Evolutionary conservation across 495 filamentous ascomycete genomes (phyloP), one percentile per base, ranked within the genome.

Genomic region (Neurospora africana): DNA sequence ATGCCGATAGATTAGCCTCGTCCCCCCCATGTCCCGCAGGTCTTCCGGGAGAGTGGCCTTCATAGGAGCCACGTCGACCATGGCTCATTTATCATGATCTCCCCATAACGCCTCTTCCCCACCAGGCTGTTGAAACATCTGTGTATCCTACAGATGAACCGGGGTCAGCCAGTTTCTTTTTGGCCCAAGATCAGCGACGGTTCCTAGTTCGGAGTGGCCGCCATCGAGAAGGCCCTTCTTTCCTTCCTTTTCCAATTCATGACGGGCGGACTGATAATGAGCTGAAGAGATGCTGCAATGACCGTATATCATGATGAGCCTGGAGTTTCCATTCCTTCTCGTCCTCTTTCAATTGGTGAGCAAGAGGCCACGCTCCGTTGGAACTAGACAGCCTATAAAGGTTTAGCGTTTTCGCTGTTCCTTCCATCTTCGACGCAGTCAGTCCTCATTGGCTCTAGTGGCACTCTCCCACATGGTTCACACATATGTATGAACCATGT

Each of bases 61-160:
- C 79, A 80, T 78, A 80, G 79, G 79, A 81, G 79, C 79, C 79
- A 81, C 79, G 79, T 81, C 70, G 79, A 77, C 74, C 78, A 77
- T 73, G 74, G 76, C 75, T 80, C 78, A 80, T 76, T 79, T 73
- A 75, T 71, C 74, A 71, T 72, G 69, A 75, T 76, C 43, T 72
- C 69, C 71, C 68, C 70, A 58, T 47, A 65, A 69, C 73, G 75
- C 68, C 72, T 61, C 69, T 76, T 78, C 76, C 74, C 78, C 78
- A 75, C 79, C 75, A 69, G 69, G 75, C 72, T 75, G 27, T 65
- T 65, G 53, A 65, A 65, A 65, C 27, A 33, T 30, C 6, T 35
- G 53, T 33, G 27, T 65, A 7, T 65, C 53, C 53, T 65, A 65
- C 53, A 65, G 53, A 65, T 33, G 53, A 19, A 15, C 53, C 53